Evolutionary conservation across 768 basidiomycete species (phyloP), one percentile per base, ranked within the genome.

Genomic region (Coprinellus aureogranulatus): DNA sequence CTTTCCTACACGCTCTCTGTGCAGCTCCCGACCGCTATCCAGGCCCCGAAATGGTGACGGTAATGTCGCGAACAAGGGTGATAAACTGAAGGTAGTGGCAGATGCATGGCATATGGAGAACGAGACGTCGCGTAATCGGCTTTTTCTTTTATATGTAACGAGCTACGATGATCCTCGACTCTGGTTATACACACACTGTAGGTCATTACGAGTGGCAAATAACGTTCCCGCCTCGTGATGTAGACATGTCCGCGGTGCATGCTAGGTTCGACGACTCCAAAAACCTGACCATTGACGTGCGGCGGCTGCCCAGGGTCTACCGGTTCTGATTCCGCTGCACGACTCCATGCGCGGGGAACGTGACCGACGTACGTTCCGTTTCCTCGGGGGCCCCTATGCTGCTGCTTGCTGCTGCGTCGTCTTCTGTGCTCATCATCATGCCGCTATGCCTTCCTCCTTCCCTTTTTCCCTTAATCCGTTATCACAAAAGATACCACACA

Each of bases 121-220:
- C 50, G 81, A 85, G 59, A 84, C 85, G 86, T 70, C 75, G 84
- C 77, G n/a, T n/a, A n/a, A 12, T 26, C 30, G 10, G 2, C 27
- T 58, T 48, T 48, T 39, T 25, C 58, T n/a, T 52, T 30, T 52
- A 16, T 25, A n/a, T n/a, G n/a, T n/a, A n/a, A n/a, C n/a, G n/a
- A n/a, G n/a, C n/a, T 55, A 31, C 39, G 40, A 44, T 30, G 23
- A 40, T 46, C 23, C 31, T 10, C n/a, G 23, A 18, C n/a, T 26
- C 20, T 39, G 44, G 45, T 25, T 54, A 42, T 22, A 11, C 53
- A n/a, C 52, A 53, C 37, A 55, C 49, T 28, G n/a, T 55, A 86
- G 84, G 80, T 61, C 84, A 85, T 63, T 85, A 81, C 60, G 84
- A 85, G 60, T 86, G 84, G 84, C 76, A 81, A 57, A 79, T 85